Percentiles rank a stretch among this genome's conserved stretches.
phyloP scores from a whole-genome alignment of 345 rosid species.

The Ceriops zippeliana region DNA sequence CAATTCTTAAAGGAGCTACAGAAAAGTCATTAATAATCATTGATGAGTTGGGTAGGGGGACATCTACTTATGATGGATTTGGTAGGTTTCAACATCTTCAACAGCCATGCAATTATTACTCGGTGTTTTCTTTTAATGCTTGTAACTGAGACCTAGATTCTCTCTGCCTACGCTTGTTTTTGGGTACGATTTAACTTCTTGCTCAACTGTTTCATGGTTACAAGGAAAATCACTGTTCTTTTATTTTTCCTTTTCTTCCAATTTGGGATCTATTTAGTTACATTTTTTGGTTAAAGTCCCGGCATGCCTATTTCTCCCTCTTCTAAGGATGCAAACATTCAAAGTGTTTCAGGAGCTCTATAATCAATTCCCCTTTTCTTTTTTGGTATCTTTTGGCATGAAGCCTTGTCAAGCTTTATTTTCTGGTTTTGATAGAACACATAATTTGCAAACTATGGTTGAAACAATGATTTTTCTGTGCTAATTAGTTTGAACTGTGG shows the following conservation, averaged over 20 bases:
- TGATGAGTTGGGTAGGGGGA: constrained; percentile 96
- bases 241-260: neutral
- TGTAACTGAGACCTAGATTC: neutral
- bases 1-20: constrained; percentile 93
- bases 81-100: constrained; percentile 46
- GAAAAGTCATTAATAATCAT: constrained; percentile 83
- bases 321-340: neutral
- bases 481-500: neutral
- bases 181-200: neutral
- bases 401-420: neutral
- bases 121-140: neutral
- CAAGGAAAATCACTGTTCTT: neutral
- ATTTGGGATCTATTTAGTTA: too few relatives aligned
- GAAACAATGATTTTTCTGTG: neutral
- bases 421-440: neutral
- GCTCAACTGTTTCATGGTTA: neutral
- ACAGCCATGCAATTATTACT: neutral
- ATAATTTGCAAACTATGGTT: neutral
- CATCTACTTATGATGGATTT: constrained; percentile 98
- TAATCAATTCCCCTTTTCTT: too few relatives aligned
- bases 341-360: neutral
- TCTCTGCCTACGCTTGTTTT: neutral
- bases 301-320: neutral
- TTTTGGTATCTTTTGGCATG: too few relatives aligned
- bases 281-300: neutral